Conservation (phyloP, 1,284 basidiomycete genomes). For the Sanghuangporus baumii region DNA sequence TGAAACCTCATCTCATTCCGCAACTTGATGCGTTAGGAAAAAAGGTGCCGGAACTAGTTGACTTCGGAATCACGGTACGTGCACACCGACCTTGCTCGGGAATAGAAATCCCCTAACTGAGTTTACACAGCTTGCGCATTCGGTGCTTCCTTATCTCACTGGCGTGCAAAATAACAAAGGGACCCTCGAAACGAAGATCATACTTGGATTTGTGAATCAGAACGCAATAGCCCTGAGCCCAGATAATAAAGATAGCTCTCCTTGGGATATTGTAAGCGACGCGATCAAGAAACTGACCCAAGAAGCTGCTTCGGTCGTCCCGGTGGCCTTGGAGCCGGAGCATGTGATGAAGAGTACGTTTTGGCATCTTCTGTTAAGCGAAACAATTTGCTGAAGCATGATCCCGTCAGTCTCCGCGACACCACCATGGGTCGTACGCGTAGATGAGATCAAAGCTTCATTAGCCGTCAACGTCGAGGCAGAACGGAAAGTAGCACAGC, state of each 20-base stretch:
- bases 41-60: slow-evolving; percentile 74
- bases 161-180: slow-evolving; percentile 73
- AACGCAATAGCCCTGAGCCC: slow-evolving; percentile 67
- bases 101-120: not conserved
- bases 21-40: slow-evolving; percentile 69
- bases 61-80: slow-evolving; percentile 82
- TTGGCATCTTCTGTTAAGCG: slow-evolving; percentile 2
- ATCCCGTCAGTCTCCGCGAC: slow-evolving; percentile 59
- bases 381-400: slow-evolving; percentile 5
- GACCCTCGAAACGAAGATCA: slow-evolving; percentile 67
- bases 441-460: slow-evolving; percentile 80
- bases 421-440: slow-evolving; percentile 85
- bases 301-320: slow-evolving; percentile 66
- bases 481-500: slow-evolving; percentile 78
- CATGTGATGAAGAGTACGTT: slow-evolving; percentile 72
- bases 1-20: slow-evolving; percentile 65
- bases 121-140: slow-evolving; percentile 68
- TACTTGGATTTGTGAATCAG: slow-evolving; percentile 70
- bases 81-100: not conserved
- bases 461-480: slow-evolving; percentile 88
- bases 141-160: slow-evolving; percentile 73
- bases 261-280: slow-evolving; percentile 74
- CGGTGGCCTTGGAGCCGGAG: slow-evolving; percentile 68
- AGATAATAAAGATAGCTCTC: slow-evolving; percentile 53
- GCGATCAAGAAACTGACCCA: slow-evolving; percentile 65